Evolutionary conservation across 208 protist species (phyloP).

Genomic region (Trypanosoma theileri): DNA sequence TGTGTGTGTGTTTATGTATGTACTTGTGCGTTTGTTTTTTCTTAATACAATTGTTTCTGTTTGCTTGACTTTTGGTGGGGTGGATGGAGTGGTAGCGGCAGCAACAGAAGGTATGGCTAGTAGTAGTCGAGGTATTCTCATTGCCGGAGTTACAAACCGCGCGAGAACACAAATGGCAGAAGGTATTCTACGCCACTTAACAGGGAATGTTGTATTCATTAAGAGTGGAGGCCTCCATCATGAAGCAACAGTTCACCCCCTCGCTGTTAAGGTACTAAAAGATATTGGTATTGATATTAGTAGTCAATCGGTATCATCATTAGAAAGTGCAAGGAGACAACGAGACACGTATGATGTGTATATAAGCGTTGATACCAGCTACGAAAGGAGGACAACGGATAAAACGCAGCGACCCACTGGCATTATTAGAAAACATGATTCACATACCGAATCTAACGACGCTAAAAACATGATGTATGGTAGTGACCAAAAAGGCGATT

Average conservation of each 20-base stretch:
- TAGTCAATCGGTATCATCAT: constrained; percentile 49
- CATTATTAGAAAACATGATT: not conserved
- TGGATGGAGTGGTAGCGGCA: not conserved
- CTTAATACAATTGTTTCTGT: no score
- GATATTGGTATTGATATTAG: constrained; percentile 58
- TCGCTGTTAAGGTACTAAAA: constrained; percentile 56
- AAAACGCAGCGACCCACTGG: constrained; percentile 35
- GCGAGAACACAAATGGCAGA: constrained; percentile 88
- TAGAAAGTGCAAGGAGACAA: constrained; percentile 58
- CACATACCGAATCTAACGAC: not conserved
- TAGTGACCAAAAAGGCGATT: not conserved
- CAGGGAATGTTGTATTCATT: constrained; percentile 55
- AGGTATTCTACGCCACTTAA: constrained; percentile 62
- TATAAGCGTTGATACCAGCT: constrained; percentile 71
- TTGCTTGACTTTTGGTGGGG: no score
- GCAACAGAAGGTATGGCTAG: constrained; percentile 36
- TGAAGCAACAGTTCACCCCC: constrained; percentile 52
- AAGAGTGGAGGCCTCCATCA: constrained; percentile 70
- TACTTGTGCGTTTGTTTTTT: no score
- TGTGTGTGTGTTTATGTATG: constrained; percentile 5
- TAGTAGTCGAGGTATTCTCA: constrained; percentile 71
- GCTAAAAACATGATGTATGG: not conserved
- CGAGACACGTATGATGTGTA: constrained; percentile 83
- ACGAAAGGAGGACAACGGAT: constrained; percentile 41
- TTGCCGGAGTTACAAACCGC: constrained; percentile 70